Conservation (phyloP, 2,329 filamentous ascomycete species). For the Monilinia aucupariae region DNA sequence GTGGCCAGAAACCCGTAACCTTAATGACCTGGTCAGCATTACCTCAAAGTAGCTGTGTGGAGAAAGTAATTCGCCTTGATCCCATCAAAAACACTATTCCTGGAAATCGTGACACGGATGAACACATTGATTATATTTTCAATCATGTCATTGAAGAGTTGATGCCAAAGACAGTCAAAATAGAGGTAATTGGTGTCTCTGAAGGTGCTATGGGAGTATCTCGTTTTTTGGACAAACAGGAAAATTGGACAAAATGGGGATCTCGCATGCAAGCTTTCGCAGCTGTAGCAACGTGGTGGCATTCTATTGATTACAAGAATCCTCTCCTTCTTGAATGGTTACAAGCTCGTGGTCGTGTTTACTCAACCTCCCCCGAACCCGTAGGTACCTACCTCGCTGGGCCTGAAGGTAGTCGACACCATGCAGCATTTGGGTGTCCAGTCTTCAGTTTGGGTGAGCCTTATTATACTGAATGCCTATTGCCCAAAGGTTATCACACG, state of each 20-base stretch:
- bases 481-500: conserved; percentile 48
- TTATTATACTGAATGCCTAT: conserved; percentile 54
- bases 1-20: conserved; percentile 55
- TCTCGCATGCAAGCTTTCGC: conserved; percentile 44
- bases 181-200: conserved; percentile 69
- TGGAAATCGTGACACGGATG: conserved; percentile 49
- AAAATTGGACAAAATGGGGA: conserved; percentile 46
- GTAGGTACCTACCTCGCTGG: conserved; percentile 50
- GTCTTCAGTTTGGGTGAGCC: conserved; percentile 63
- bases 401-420: conserved; percentile 38
- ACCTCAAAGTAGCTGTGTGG: conserved; percentile 58
- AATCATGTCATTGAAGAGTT: conserved; percentile 52
- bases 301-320: conserved; percentile 38
- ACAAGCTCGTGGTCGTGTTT: conserved; percentile 51
- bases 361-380: conserved; percentile 49
- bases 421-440: conserved; percentile 52
- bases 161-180: conserved; percentile 44
- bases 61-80: conserved; percentile 49
- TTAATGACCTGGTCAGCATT: conserved; percentile 50
- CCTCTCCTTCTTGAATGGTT: conserved; percentile 7
- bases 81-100: conserved; percentile 55
- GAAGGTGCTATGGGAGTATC: conserved; percentile 57
- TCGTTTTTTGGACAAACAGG: conserved; percentile 51
- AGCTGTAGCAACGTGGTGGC: conserved; percentile 45
- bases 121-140: conserved; percentile 66